Conservation (phyloP, 805 yeast species). For the Nakazawaea populi region DNA sequence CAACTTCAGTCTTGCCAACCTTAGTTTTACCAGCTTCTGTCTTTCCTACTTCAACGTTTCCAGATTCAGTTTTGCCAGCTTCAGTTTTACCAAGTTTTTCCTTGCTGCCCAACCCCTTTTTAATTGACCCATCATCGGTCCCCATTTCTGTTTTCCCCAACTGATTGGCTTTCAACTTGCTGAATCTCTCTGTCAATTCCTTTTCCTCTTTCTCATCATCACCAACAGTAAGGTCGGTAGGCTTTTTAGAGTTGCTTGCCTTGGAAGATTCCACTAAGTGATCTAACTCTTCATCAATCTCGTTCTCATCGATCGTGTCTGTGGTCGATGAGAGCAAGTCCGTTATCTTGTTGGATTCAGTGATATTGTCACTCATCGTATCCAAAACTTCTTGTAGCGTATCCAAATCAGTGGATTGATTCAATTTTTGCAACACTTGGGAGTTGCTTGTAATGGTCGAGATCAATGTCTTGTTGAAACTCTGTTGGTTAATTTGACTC, state of each 20-base stretch:
- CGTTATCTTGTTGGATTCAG: conserved; percentile 2
- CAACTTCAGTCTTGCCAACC: conserved; percentile 5
- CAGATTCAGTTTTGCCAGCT: conserved; percentile 7
- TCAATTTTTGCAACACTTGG: conserved; percentile 3
- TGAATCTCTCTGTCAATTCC: neutral
- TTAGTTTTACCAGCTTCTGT: conserved; percentile 8
- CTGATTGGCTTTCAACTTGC: neutral
- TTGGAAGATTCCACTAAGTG: neutral
- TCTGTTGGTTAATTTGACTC: conserved; percentile 9
- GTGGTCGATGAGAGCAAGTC: conserved; percentile 1
- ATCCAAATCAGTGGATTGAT: conserved; percentile 2
- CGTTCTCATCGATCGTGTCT: conserved; percentile 1
- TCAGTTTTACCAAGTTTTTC: conserved; percentile 6
- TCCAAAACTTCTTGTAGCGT: conserved; percentile 4
- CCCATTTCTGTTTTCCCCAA: conserved; percentile 9
- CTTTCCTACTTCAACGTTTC: conserved; percentile 7
- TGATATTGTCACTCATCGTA: conserved; percentile 5
- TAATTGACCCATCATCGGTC: conserved; percentile 3
- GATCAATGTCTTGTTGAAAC: conserved; percentile 4
- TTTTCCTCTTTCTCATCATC: neutral
- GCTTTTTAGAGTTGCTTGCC: too few species aligned
- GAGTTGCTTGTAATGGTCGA: conserved; percentile 3
- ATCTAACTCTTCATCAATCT: conserved; percentile 4
- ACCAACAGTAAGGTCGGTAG: too few species aligned
- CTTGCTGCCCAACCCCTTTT: neutral